These are phyloP conservation scores for Nigrograna mackinnonii DNA, from an alignment of 2,329 filamentous ascomycete genomes.

Conservation along the genomic window DNA sequence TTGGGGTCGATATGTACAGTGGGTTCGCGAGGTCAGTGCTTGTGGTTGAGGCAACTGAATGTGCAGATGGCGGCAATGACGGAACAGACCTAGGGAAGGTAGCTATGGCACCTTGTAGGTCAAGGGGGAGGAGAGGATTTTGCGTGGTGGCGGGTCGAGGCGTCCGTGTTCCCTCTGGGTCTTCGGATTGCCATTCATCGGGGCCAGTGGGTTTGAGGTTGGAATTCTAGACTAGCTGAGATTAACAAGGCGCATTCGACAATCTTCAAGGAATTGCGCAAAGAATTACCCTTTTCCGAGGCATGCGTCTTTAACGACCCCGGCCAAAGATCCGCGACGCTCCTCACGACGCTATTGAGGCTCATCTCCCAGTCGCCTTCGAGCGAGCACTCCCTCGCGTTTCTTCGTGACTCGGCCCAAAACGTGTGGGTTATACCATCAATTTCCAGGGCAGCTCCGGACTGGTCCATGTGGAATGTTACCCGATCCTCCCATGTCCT, in stretches of 20 bases:
- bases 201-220: constrained; percentile 15
- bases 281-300: constrained; percentile 17
- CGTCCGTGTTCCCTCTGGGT: constrained; percentile 5
- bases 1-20: constrained; percentile 20
- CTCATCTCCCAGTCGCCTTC: constrained; percentile 19
- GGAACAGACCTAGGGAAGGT: constrained; percentile 14
- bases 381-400: constrained; percentile 14
- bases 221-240: constrained; percentile 14
- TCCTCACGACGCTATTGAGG: constrained; percentile 11
- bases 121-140: constrained; percentile 8
- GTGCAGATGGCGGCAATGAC: constrained; percentile 15
- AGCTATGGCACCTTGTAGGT: constrained; percentile 7
- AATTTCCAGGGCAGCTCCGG: constrained; percentile 4
- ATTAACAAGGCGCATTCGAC: constrained; percentile 5
- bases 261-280: not conserved
- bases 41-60: constrained; percentile 14
- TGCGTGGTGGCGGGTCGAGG: constrained; percentile 7
- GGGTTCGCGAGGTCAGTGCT: constrained; percentile 19
- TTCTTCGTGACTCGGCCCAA: constrained; percentile 12
- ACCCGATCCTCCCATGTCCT: constrained; percentile 11
- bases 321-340: constrained; percentile 8
- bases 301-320: constrained; percentile 11
- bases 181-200: constrained; percentile 8
- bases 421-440: constrained; percentile 3
- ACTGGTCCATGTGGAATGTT: constrained; percentile 1